Percentiles rank a stretch among this genome's conserved stretches.
These are phyloP conservation scores for Dendrocalamus latiflorus DNA, from an alignment of 202 grass and related monocot species.

Conservation along the genomic window DNA sequence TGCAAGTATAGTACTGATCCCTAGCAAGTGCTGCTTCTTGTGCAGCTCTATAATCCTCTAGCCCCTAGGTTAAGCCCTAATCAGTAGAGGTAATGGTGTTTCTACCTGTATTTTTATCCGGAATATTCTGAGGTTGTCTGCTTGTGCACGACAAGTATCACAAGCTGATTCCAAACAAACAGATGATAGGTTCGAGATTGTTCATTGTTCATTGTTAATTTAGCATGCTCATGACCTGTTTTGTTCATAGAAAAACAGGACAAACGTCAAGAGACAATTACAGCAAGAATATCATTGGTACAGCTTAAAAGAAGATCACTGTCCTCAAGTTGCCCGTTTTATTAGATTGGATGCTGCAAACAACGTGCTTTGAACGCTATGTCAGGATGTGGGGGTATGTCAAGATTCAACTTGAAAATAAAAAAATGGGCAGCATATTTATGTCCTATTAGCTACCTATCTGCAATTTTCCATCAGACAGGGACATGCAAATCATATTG, in stretches of 20 bases:
- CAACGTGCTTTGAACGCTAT: slow-evolving; percentile 18
- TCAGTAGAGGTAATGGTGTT: not conserved
- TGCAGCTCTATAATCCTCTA: not conserved
- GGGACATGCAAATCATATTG: not conserved
- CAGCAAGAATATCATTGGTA: slow-evolving; percentile 16
- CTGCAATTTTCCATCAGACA: not conserved
- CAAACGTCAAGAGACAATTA: slow-evolving; percentile 14
- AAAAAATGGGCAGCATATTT: not conserved
- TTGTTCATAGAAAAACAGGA: not conserved
- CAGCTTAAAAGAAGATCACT: slow-evolving; percentile 23
- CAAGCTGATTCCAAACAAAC: slow-evolving; percentile 20
- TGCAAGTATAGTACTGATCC: slow-evolving; percentile 31
- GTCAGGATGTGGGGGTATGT: not conserved
- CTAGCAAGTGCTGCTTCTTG: slow-evolving; percentile 22
- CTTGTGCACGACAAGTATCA: slow-evolving; percentile 2
- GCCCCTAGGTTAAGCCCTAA: not conserved
- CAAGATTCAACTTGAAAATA: slow-evolving; percentile 7
- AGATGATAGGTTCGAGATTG: slow-evolving; percentile 8
- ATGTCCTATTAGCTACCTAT: not conserved
- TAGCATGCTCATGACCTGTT: not conserved
- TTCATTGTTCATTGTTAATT: slow-evolving; percentile 21
- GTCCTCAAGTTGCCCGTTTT: slow-evolving; percentile 17
- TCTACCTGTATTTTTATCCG: slow-evolving; percentile 19
- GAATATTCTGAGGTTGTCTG: not conserved
- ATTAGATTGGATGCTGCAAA: not conserved